Evolutionary conservation across 2,329 filamentous ascomycete species (phyloP), one percentile per base, ranked within the genome.

Genomic region (Phoma herbarum): DNA sequence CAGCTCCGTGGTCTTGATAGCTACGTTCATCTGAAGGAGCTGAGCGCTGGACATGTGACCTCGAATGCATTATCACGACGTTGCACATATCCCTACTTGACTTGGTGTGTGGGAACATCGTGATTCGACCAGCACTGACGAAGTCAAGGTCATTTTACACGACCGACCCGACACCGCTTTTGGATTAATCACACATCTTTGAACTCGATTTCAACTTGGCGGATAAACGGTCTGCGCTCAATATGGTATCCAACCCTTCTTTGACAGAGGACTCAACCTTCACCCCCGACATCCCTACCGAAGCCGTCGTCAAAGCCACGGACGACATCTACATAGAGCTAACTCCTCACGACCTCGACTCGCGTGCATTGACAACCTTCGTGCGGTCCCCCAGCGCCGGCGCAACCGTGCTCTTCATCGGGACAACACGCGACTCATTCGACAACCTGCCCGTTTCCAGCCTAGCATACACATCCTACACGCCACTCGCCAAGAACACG

Each of bases 371-470:
- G 28, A 89, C 92, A 76, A 81, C 88, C 65, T 83, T 82, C 45
- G 90, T 95, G 22, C 88, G 90, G 64, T 91, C 81, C 64, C 77
- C 67, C 46, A 61, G 59, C 14, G 73, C 74, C 49, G 75, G 74
- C 48, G 74, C 74, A 61, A 73, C 63, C 35, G 64, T 69, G 44
- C 60, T 67, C 49, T 75, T 75, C 66, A 74, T 74, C 64, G 90
- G 90, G 52, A 93, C 90, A 1, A 96, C 92, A 2, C 84, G 92
- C 57, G 88, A 94, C 78, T 88, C 83, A 68, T 95, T 95, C 77
- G 83, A 80, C 52, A 83, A 84, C 57, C 88, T 89, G 60, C 82
- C 88, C n/a, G 90, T 96, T 59, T 87, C 86, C 31, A 86, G 90
- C 51, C 86, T 96, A 2, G 82, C 88, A 51, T 96, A 96, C 79